Evolutionary conservation across 2,329 filamentous ascomycete species (phyloP), one percentile per base, ranked within the genome.

Genomic region (Fusarium sp.): DNA sequence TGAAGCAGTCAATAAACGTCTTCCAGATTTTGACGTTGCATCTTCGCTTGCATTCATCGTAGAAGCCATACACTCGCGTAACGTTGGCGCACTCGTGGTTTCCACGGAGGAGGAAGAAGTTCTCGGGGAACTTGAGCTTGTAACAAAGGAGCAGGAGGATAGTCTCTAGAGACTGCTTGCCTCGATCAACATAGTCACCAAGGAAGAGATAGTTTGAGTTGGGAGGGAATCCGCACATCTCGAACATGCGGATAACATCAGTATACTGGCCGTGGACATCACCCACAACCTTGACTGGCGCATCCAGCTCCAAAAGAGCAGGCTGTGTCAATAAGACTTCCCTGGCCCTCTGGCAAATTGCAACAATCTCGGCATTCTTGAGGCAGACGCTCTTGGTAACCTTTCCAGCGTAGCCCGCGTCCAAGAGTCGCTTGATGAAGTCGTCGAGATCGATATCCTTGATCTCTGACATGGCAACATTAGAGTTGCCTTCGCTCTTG

Each of bases 21-120:
- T 99, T 99, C 95, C 95, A 99, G 66, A 98, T 88, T 88, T 98
- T 98, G 86, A 98, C 97, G 83, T 98, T 99, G 85, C 97, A 98
- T 74, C 95, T 88, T 79, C 96, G 91, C 87, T 99, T 99, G 90
- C 95, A 99, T 83, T 99, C 95, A 78, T 99, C 96, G 86, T 99
- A 99, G 86, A 99, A 99, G 62, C 96, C 96, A 80, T 99, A 99
- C 81, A 98, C 97, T 78, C 96, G 93, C 84, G 97, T 99, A 86
- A 99, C 97, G 55, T 93, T 97, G 63, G 96, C 96, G 83, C 96
- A 98, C 82, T 99, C 96, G 86, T 99, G 96, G 86, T 99, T 99
- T 70, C 96, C 96, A 71, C 96, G 93, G 62, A 99, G 89, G 72
- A 99, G 92, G 86, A 99, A 99, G 85, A 99, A 98, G 86, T 99